phyloP scores from a whole-genome alignment of 2,329 filamentous ascomycete genomes.

The Alternaria brassicicola region DNA sequence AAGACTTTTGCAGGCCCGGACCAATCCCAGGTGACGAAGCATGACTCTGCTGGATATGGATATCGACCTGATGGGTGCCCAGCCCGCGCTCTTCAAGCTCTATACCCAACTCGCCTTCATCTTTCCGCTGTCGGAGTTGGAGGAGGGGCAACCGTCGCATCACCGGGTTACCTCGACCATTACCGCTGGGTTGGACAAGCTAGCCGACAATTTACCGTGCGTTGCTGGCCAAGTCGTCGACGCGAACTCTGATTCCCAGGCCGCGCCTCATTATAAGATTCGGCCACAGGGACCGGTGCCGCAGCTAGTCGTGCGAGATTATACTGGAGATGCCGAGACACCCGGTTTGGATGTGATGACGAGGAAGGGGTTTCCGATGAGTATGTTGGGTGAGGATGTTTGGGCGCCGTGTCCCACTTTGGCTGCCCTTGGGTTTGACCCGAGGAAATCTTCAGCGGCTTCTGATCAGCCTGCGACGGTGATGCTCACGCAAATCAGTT shows the following conservation, averaged over 20 bases:
- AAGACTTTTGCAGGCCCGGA: neutral
- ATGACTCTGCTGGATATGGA: conserved; percentile 22
- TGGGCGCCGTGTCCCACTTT: conserved; percentile 52
- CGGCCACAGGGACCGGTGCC: conserved; percentile 41
- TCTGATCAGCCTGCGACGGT: conserved; percentile 44
- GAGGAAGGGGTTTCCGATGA: conserved; percentile 53
- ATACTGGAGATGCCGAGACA: conserved; percentile 44
- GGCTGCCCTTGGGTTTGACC: conserved; percentile 27
- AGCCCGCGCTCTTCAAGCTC: conserved; percentile 49
- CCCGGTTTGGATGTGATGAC: conserved; percentile 49
- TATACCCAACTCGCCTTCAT: conserved; percentile 56
- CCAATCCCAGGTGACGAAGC: neutral
- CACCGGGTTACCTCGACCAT: conserved; percentile 15
- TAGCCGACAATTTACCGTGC: conserved; percentile 55
- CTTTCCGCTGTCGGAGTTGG: conserved; percentile 42
- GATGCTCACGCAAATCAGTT: conserved; percentile 56
- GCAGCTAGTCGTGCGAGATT: conserved; percentile 52
- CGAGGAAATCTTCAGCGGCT: conserved; percentile 20
- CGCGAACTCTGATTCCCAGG: conserved; percentile 41
- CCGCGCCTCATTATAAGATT: conserved; percentile 51
- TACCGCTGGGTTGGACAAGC: conserved; percentile 24
- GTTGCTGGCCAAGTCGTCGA: conserved; percentile 49
- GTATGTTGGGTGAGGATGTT: conserved; percentile 56
- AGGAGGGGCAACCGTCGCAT: neutral
- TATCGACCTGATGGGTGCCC: conserved; percentile 54